Base-by-base conservation (phyloP, 176 grass and related monocot genomes). In the Cocos nucifera region DNA sequence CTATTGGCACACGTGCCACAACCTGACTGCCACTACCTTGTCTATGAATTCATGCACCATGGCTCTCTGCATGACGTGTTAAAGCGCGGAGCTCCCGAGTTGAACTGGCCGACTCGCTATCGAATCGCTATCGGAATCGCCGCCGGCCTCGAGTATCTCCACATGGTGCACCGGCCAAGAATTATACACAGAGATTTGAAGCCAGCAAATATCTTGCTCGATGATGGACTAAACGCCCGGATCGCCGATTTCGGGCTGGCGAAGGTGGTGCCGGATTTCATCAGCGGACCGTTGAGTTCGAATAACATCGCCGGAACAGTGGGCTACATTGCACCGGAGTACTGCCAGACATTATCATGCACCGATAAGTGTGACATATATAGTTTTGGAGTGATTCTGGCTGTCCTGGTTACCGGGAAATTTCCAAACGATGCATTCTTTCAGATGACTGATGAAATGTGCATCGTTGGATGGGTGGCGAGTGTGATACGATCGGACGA, bases 221-320 rank as follows among this genome's bases (percentile, higher is more conserved):
- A 59, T 19, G 56, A 70, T 35, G 4, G 15, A 22, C 56, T 70
- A 55, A 55, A 70, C 35, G 68, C 68, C 4, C 32, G 68, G 20
- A 70, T 70, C 22, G 29, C 68, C 0, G 68, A 70, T 56, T 70
- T 70, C 56, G 68, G 68, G 17, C 68, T 70, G 44, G 68, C 68
- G 3, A 70, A 70, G 44, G 35, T 58, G 68, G 57, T 70, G 68
- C 68, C 55, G 9, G 68, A 70, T 22, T 16, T 22, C 4, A 6
- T 49, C 39, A 51, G 30, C 6, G 53, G 44, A 32, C 20, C 44
- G 14, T 27, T 17, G 21, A 17, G n/a, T 4, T 70, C 68, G 10
- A 52, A 25, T 44, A 22, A 39, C 32, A 19, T 70, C 17, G 68
- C 56, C 2, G 68, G 68, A 3, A 70, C 68, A 15, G 16, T 70